Base-by-base conservation (phyloP, 305 asterid species). In the Andrographis paniculata region DNA sequence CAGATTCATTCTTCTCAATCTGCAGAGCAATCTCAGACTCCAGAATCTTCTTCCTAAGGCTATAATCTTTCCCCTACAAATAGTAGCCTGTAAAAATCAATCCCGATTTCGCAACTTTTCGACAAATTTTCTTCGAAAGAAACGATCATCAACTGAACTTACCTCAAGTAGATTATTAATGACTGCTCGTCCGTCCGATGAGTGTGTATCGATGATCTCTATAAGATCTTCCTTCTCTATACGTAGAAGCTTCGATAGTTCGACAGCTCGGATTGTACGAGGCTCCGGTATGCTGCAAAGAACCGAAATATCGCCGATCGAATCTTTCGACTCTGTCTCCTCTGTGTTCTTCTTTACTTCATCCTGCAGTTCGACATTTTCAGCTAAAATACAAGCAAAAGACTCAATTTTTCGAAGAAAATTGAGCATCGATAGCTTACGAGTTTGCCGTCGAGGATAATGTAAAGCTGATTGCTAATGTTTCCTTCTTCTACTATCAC, bases 1-100 rank as follows among this genome's bases (percentile, higher is more conserved):
- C 94, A 16, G 77, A 69, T 63, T 80, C 92, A 51, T 70, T 72
- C 60, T 75, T 77, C 61, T 65, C 80, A 27, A 84, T 69, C 56
- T 62, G 75, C 58, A 60, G 31, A 7, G 58, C 50, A 38, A 79
- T 48, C 44, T 59, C 73, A 1, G 85, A 80, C 59, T 77, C 83
- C 51, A 65, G 36, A 33, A 77, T 77, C 65, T 63, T 69, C 8
- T 55, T 66, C 41, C 66, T 59, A 36, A 73, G 55, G 44, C 47
- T 55, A 31, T 10, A 33, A 10, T 33, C 38, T 33, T 14, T 4
- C 11, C 38, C 38, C 38, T 33, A 12, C 13, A 33, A 11, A 33
- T 33, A 33, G 38, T 13, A 0, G 38, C 8, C 38, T 33, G 0
- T 11, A 14, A n/a, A 22, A 45, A 19, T 14, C 55, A 9, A 19